Base-by-base conservation (phyloP, 176 grass and related monocot genomes). In the Pharus latifolius region DNA sequence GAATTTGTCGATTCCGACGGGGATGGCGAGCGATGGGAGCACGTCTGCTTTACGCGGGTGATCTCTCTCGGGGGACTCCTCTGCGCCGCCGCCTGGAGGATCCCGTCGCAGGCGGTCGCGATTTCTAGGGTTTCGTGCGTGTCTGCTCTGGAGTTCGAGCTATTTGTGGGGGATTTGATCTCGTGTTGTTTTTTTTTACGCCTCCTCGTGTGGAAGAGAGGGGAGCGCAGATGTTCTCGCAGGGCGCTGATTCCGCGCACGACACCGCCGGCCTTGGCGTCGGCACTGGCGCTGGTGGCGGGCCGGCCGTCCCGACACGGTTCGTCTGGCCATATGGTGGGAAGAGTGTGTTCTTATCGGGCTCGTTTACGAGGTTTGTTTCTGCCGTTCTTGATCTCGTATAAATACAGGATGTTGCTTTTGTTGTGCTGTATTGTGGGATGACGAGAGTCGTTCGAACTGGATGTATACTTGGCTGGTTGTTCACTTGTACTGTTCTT, bases 251-350 rank as follows among this genome's bases (percentile, higher is more conserved):
- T 81, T 73, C 85, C 73, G 75, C 68, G 29, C 78, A 69, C 55
- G 87, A 91, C 9, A 67, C 77, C 43, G 63, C 38, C 40, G 57
- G 37, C 54, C 83, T 77, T 38, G 69, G 69, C 43, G 86, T 88
- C 33, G 77, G 70, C 34, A 8, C 34, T 16, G 83, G 61, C 31
- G 76, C 38, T 37, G 51, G 31, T 6, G 76, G 60, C 16, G 78
- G 66, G 19, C 13, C 63, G 10, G 25, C 52, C 49, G 61, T 94
- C 55, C 87, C 82, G 1, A 60, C 87, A 27, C 75, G 87, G 43
- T 91, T 99, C 54, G 82, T 91, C 1, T 99, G 96, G 96, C 84
- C 96, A 12, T 91, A 99, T 45, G 96, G 96, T 46, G 96, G 96
- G 20, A 99, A 52, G 78, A 81, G 87, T 37, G 96, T 99, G 67